These are phyloP conservation scores for Curvularia hawaiiensis DNA, from an alignment of 2,329 filamentous ascomycete genomes.

Conservation along the genomic window DNA sequence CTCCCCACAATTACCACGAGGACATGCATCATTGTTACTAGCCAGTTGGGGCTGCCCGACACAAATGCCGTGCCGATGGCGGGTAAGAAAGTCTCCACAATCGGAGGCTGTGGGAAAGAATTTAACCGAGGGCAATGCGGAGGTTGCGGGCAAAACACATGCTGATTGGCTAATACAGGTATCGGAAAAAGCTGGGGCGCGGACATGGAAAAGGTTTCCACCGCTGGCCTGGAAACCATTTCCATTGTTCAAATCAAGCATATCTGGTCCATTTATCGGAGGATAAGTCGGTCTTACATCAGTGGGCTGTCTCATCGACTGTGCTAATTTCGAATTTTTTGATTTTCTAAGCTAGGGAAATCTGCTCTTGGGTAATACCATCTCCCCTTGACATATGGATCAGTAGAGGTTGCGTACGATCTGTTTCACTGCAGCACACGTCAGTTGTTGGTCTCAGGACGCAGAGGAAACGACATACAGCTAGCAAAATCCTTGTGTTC, in stretches of 20 bases:
- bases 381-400: background rate
- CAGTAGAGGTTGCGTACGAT: constrained; percentile 43
- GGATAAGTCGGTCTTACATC: background rate
- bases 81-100: constrained; percentile 36
- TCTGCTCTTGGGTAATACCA: background rate
- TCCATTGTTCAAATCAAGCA: constrained; percentile 7
- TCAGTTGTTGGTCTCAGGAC: constrained; percentile 9
- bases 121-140: constrained; percentile 30
- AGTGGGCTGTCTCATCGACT: background rate
- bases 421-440: constrained; percentile 32
- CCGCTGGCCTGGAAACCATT: background rate
- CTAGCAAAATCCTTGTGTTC: constrained; percentile 46
- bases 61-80: constrained; percentile 41
- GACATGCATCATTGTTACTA: constrained; percentile 32
- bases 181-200: constrained; percentile 19
- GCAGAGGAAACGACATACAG: constrained; percentile 25
- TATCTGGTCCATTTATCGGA: background rate
- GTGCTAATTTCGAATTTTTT: background rate
- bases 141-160: constrained; percentile 19
- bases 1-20: constrained; percentile 37
- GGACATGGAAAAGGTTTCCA: constrained; percentile 31
- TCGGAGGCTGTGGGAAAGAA: constrained; percentile 28
- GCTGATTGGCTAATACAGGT: constrained; percentile 17
- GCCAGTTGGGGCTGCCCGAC: constrained; percentile 32
- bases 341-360: background rate